Evolutionary conservation across 305 asterid genomes (phyloP).

Genomic region (Caryopteris hybrid): DNA sequence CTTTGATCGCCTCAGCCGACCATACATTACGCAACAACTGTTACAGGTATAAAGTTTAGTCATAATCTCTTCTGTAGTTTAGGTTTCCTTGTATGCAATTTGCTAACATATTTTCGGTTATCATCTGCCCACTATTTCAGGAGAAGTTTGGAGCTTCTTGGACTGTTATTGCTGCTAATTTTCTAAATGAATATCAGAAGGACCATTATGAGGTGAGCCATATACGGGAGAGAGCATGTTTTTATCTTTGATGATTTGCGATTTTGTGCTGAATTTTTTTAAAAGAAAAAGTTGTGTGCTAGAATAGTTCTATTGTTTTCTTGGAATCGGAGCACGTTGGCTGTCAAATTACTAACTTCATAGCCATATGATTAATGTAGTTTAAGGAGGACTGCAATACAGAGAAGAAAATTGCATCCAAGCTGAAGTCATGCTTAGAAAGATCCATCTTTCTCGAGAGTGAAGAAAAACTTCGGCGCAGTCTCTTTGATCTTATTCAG

Average conservation of each 20-base stretch:
- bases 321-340: background rate
- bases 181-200: slow-evolving; percentile 69
- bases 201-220: slow-evolving; percentile 69
- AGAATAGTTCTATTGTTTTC: too few relatives aligned
- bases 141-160: slow-evolving; percentile 86
- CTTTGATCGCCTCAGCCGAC: slow-evolving; percentile 80
- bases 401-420: slow-evolving; percentile 74
- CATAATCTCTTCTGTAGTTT: background rate
- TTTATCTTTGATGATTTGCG: background rate
- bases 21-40: slow-evolving; percentile 51
- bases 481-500: slow-evolving; percentile 85
- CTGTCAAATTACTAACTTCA: slow-evolving; percentile 2
- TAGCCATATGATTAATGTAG: slow-evolving; percentile 37
- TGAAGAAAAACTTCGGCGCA: slow-evolving; percentile 60
- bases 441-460: slow-evolving; percentile 59
- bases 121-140: slow-evolving; percentile 36
- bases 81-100: background rate
- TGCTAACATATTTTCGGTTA: background rate
- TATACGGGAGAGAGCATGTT: slow-evolving; percentile 2
- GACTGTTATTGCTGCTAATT: slow-evolving; percentile 72
- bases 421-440: slow-evolving; percentile 62
- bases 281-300: too few relatives aligned
- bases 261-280: too few relatives aligned
- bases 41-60: slow-evolving; percentile 44
- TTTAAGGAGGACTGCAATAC: slow-evolving; percentile 92